Evolutionary conservation across 805 yeast species (phyloP), one percentile per base, ranked within the genome.

Genomic region (Candida ulmi): DNA sequence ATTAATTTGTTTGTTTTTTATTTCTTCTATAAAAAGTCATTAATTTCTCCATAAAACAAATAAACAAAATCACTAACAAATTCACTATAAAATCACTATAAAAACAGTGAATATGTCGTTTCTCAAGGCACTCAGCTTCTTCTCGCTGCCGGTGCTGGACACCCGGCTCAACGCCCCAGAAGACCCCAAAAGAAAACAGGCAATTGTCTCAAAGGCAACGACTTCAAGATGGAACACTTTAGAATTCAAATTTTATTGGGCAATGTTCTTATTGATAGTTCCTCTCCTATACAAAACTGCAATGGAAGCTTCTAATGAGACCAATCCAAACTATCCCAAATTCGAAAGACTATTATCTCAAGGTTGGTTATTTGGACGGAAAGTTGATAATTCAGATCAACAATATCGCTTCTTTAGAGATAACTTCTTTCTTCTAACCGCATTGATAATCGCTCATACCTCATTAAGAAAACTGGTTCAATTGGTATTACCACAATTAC

Each of bases 331-430:
- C 55, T 91, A 82, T 55, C 70, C 72, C 16, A 66, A 66, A 36
- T 88, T 74, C 54, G 72, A 73, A 47, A 72, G 76, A 36, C 63
- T 81, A 29, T 66, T 91, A 37, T 70, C 82, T 23, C 68, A 77
- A 6, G 98, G 99, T 5, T 91, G 98, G 98, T 64, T 88, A 50
- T 76, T 83, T 56, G 96, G 95, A 8, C 65, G 96, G 19, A 83
- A 82, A 60, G 95, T 88, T 31, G 99, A 93, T 60, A 90, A 91
- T 57, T 83, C 95, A 5, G 99, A 93, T 58, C 68, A 71, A 25
- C 99, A 93, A 60, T 93, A 91, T 55, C 63, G 86, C 19, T 87
- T 88, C 54, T 88, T 93, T 57, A 73, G 99, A 51, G 82, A 84
- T 55, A 88, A 88, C 55, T 69, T 91, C 46, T 74, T 77, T 11